A percentile compares a stretch with the other conserved stretches of the same genome.
These are phyloP conservation scores for Mycosphaerella arachidis DNA, from an alignment of 2,329 filamentous ascomycete genomes.

Conservation along the genomic window DNA sequence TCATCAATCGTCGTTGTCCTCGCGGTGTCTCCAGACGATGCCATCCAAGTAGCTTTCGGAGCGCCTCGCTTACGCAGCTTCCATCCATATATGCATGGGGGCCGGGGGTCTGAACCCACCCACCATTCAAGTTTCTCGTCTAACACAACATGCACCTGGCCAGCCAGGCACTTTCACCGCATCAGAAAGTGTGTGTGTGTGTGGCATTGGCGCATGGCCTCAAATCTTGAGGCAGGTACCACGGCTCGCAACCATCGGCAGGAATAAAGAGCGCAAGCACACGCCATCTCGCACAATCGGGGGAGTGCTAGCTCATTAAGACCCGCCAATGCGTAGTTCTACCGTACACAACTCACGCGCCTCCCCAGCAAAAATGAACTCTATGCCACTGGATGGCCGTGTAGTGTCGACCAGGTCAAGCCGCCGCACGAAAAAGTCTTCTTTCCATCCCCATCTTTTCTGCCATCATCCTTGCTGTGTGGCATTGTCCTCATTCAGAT, in stretches of 20 bases:
- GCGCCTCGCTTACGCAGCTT: neutral
- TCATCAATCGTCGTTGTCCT: too few relatives aligned
- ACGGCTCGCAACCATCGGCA: neutral
- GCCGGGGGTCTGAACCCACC: neutral
- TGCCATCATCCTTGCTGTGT: neutral
- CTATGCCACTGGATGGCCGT: too few relatives aligned
- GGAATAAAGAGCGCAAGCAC: neutral
- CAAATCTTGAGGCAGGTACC: neutral
- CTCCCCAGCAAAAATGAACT: too few relatives aligned
- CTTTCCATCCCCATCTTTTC: too few relatives aligned
- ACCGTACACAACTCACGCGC: neutral
- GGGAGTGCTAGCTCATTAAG: neutral
- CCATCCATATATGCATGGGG: neutral
- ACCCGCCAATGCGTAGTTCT: neutral
- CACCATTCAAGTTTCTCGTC: neutral
- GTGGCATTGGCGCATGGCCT: neutral
- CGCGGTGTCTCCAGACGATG: too few relatives aligned
- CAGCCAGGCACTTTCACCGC: neutral
- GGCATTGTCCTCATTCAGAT: neutral
- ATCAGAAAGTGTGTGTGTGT: neutral
- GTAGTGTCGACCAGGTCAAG: too few relatives aligned
- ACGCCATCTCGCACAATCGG: neutral
- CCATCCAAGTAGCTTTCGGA: neutral
- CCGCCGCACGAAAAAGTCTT: too few relatives aligned
- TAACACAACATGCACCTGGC: neutral